phyloP scores from a whole-genome alignment of 129 eudicot species.

The Centaurea solstitialis region DNA sequence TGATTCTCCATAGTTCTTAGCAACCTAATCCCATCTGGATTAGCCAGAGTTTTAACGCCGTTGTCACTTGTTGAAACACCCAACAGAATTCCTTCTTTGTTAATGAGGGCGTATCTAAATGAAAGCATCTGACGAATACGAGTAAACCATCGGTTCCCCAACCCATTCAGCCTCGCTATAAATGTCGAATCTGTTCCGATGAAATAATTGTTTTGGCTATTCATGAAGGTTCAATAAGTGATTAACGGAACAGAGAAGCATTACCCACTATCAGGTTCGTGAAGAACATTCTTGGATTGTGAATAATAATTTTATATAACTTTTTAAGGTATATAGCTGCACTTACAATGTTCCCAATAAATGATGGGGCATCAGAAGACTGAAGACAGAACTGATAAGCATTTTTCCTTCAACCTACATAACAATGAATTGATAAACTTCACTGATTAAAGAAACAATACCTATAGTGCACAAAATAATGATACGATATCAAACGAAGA shows the following conservation, averaged over 20 bases:
- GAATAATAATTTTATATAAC: neutral
- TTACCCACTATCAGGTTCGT: constrained; percentile 9
- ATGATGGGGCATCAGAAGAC: too few relatives aligned
- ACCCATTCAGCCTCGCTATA: constrained; percentile 96
- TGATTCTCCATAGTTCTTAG: too few relatives aligned
- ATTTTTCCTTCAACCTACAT: constrained; percentile 81
- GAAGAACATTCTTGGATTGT: neutral
- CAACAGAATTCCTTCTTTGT: too few relatives aligned
- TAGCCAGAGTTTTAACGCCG: too few relatives aligned
- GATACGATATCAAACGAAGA: constrained; percentile 5
- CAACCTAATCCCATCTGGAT: too few relatives aligned
- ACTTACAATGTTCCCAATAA: too few relatives aligned
- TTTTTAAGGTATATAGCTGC: constrained; percentile 13
- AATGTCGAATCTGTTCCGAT: constrained; percentile 60
- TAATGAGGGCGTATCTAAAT: too few relatives aligned
- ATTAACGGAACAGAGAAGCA: too few relatives aligned
- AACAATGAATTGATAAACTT: neutral
- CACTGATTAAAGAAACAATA: neutral
- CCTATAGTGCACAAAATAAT: constrained; percentile 1
- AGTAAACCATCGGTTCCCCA: too few relatives aligned
- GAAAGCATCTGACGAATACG: too few relatives aligned
- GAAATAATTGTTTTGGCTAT: constrained; percentile 96
- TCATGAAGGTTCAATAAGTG: constrained; percentile 42
- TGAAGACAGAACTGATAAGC: constrained; percentile 91
- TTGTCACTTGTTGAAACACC: too few relatives aligned